These are phyloP conservation scores for Xerocomus spinulosus DNA, from an alignment of 768 basidiomycete genomes.

Conservation along the genomic window DNA sequence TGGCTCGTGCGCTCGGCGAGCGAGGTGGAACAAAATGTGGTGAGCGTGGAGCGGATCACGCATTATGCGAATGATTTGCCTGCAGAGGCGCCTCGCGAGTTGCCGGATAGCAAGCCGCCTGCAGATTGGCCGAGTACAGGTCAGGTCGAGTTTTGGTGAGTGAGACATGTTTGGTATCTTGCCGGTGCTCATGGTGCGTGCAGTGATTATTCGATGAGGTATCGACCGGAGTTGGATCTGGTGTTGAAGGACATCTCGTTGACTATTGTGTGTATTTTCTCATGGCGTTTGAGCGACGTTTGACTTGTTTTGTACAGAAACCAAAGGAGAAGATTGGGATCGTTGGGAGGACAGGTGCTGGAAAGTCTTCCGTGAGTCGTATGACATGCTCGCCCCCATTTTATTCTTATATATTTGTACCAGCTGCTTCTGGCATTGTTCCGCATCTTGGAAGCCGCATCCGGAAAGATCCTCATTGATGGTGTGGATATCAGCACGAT, in stretches of 20 bases:
- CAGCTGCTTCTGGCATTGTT: slow-evolving; percentile 68
- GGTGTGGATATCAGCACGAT: slow-evolving; percentile 71
- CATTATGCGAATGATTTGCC: slow-evolving; percentile 67
- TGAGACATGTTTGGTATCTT: slow-evolving; percentile 4
- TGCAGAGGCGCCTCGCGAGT: slow-evolving; percentile 73
- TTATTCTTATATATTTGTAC: not conserved
- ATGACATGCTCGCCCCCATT: not conserved
- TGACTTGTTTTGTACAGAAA: slow-evolving; percentile 37
- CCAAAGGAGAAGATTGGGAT: slow-evolving; percentile 86
- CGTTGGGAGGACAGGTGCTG: slow-evolving; percentile 75
- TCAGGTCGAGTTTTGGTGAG: slow-evolving; percentile 65
- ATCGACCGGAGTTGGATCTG: slow-evolving; percentile 74
- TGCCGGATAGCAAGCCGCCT: slow-evolving; percentile 52
- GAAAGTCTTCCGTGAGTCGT: slow-evolving; percentile 64
- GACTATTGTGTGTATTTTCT: slow-evolving; percentile 46
- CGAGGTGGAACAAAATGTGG: slow-evolving; percentile 89
- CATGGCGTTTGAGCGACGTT: not conserved
- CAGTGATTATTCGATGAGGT: slow-evolving; percentile 70
- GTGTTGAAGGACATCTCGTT: slow-evolving; percentile 73
- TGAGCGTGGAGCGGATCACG: slow-evolving; percentile 82
- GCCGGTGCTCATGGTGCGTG: not conserved
- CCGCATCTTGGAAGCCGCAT: slow-evolving; percentile 67
- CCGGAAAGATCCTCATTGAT: slow-evolving; percentile 68
- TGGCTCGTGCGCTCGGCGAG: slow-evolving; percentile 80
- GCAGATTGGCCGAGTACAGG: slow-evolving; percentile 72